A percentile compares a stretch with the other conserved stretches of the same genome.
phyloP scores from a whole-genome alignment of 192 early-diverging fungal species.

The Podochytrium sp. region DNA sequence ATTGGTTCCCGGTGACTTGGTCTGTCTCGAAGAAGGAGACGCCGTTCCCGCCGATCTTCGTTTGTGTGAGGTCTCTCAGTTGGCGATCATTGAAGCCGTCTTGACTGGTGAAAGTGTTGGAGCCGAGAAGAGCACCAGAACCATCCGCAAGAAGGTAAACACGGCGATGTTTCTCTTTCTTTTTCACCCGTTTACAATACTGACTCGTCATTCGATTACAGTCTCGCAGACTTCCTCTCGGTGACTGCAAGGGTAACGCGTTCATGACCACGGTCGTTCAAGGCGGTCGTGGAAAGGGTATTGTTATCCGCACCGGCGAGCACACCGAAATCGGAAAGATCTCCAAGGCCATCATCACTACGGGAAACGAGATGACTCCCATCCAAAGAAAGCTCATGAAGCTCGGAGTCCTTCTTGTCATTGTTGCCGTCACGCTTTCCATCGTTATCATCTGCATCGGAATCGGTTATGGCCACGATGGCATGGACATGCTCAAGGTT shows the following conservation, averaged over 20 bases:
- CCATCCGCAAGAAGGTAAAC: conserved; percentile 71
- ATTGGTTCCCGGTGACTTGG: conserved; percentile 88
- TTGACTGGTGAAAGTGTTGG: conserved; percentile 91
- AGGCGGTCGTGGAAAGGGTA: conserved; percentile 86
- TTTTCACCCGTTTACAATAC: no score
- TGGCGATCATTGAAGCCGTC: conserved; percentile 91
- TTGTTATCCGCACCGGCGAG: conserved; percentile 89
- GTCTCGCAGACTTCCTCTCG: conserved; percentile 75
- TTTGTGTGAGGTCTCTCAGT: conserved; percentile 79
- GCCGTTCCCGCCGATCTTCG: conserved; percentile 92
- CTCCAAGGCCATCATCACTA: conserved; percentile 76
- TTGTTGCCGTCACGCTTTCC: conserved; percentile 80
- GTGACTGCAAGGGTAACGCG: conserved; percentile 94
- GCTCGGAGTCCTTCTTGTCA: conserved; percentile 85
- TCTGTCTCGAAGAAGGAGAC: conserved; percentile 94
- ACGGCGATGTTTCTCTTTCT: no score
- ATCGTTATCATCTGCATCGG: conserved; percentile 85
- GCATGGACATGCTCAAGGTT: conserved; percentile 76
- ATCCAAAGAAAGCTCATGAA: conserved; percentile 67
- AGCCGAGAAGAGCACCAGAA: conserved; percentile 70
- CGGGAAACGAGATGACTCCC: conserved; percentile 45
- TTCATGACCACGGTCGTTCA: conserved; percentile 96
- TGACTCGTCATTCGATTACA: no score
- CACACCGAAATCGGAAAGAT: conserved; percentile 95
- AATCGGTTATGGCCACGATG: conserved; percentile 68